Base-by-base conservation (phyloP, 768 basidiomycete genomes). In the Mycena rosella region DNA sequence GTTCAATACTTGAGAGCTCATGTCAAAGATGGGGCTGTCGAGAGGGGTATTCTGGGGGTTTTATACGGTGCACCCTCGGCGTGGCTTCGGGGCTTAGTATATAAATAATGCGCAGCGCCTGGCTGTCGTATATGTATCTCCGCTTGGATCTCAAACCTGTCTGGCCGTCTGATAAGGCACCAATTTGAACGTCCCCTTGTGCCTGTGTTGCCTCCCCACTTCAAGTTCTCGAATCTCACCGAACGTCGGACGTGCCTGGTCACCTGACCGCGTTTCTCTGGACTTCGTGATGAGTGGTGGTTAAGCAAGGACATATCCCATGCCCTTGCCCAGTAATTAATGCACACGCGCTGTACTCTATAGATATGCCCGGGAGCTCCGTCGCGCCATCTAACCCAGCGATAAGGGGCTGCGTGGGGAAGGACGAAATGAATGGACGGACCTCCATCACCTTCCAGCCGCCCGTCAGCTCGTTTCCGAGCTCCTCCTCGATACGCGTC, bases 361-460 rank as follows among this genome's bases (percentile, higher is more conserved):
- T 64, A 79, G 67, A 67, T 79, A 79, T 45, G 77, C 77, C 48
- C 78, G 67, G 22, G 78, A 63, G 57, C 77, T 78, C 55, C 78
- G 72, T 38, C 78, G 67, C 59, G 72, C 74, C 77, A 79, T 78
- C 77, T 78, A 40, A 17, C 52, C 30, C 40, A 24, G 24, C 3
- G 42, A n/a, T 55, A 40, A 65, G 29, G 22, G 27, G 22, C 22
- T 58, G 82, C 83, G 80, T 81, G 58, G 1, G 55, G 65, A 57
- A 53, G 26, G 54, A 47, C 59, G 34, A 58, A n/a, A 48, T 26
- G 17, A 44, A 65, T 67, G 51, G 68, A 81, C 88, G 56, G 76
- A 96, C 96, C 90, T 99, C 97, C 29, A 98, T 87, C 58, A 99
- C 89, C 80, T 98, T 99, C 97, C 98, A 99, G 15, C 98, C 98